phyloP scores from a whole-genome alignment of 768 basidiomycete genomes.

The Mycena pura region DNA sequence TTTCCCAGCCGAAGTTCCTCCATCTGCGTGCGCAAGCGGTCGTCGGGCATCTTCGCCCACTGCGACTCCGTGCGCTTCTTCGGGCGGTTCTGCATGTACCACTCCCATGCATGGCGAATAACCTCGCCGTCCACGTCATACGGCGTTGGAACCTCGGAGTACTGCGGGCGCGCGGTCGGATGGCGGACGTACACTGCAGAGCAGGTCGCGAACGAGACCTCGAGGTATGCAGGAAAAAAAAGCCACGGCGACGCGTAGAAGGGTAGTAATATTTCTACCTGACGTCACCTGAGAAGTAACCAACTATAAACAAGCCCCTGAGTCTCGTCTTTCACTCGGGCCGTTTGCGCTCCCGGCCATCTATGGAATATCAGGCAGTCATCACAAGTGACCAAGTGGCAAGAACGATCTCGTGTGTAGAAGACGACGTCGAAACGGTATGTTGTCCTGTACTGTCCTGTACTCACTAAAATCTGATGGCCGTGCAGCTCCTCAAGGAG shows the following conservation, averaged over 20 bases:
- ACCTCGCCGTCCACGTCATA: constrained; percentile 96
- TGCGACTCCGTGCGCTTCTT: constrained; percentile 70
- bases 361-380: too few relatives aligned
- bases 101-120: constrained; percentile 94
- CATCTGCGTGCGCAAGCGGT: constrained; percentile 53
- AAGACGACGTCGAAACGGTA: too few relatives aligned
- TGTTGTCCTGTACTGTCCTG: too few relatives aligned
- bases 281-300: too few relatives aligned
- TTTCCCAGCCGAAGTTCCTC: constrained; percentile 31
- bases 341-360: too few relatives aligned
- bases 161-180: constrained; percentile 94
- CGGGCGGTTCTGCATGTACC: constrained; percentile 80
- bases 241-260: constrained; percentile 88
- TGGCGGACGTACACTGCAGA: constrained; percentile 93
- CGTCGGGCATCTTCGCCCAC: constrained; percentile 69
- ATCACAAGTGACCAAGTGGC: too few relatives aligned
- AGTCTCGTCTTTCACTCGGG: too few relatives aligned
- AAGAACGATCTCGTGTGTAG: too few relatives aligned
- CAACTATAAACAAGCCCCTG: too few relatives aligned
- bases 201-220: constrained; percentile 86
- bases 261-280: too few relatives aligned
- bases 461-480: too few relatives aligned
- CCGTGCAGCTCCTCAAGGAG: too few relatives aligned
- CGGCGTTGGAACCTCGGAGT: constrained; percentile 94
- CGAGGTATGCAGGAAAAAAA: constrained; percentile 92